Conservation (phyloP, 495 filamentous ascomycete species). For the Diplogelasinospora grovesii region DNA sequence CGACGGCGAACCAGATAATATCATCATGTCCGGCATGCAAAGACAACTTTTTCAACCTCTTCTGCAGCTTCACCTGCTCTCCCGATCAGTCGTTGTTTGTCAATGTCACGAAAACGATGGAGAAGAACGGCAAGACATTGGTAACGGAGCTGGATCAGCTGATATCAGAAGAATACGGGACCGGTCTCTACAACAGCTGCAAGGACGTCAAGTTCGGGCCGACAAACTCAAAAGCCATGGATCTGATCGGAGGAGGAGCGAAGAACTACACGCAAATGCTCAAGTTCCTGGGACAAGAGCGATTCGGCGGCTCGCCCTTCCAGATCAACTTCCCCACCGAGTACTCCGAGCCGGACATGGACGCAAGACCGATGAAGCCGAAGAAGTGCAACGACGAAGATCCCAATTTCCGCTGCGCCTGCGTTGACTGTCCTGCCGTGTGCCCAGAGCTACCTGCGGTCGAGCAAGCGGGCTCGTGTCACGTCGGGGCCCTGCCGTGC, state of each 20-base stretch:
- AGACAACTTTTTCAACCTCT: conserved; percentile 95
- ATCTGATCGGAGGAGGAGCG: conserved; percentile 90
- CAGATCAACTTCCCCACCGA: conserved; percentile 87
- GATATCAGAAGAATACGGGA: conserved; percentile 78
- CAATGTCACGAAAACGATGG: conserved; percentile 75
- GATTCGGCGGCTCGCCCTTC: conserved; percentile 83
- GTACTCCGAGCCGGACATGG: conserved; percentile 57
- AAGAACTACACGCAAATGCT: conserved; percentile 82
- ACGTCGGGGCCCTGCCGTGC: conserved; percentile 81
- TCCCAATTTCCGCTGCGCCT: conserved; percentile 79
- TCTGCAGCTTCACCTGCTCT: conserved; percentile 96
- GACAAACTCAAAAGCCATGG: conserved; percentile 85
- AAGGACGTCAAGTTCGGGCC: conserved; percentile 97
- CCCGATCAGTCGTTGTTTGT: conserved; percentile 93
- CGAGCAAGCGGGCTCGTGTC: conserved; percentile 58
- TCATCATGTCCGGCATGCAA: conserved; percentile 91
- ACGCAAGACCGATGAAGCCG: conserved; percentile 54
- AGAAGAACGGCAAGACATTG: conserved; percentile 58
- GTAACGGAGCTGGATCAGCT: conserved; percentile 88
- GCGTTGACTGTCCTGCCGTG: conserved; percentile 80
- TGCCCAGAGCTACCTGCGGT: conserved; percentile 77
- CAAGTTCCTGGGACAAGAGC: conserved; percentile 88
- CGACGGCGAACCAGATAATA: conserved; percentile 83
- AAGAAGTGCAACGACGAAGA: conserved; percentile 87
- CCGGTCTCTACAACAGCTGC: conserved; percentile 91